Conservation (phyloP, 2,329 filamentous ascomycete genomes). For the Sporothrix schenckii region DNA sequence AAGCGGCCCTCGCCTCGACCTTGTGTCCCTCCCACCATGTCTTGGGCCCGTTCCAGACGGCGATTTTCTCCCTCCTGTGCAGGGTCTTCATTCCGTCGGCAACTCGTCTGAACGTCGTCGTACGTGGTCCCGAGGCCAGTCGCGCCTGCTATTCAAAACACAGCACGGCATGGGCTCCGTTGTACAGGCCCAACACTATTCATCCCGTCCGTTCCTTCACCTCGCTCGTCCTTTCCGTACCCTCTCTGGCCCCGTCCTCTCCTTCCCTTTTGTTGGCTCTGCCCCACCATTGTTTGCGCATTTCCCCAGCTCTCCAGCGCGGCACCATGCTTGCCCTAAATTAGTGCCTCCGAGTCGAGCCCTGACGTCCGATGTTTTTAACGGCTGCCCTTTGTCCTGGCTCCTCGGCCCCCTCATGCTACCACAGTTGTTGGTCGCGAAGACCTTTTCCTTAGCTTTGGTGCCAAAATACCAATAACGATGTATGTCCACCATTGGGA, state of each 20-base stretch:
- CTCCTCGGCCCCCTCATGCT: not conserved
- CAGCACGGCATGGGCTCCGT: no score
- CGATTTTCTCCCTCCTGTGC: conserved; percentile 12
- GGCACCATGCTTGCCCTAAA: conserved; percentile 3
- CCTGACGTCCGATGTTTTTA: not conserved
- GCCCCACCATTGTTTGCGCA: conserved; percentile 10
- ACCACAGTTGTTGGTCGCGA: conserved; percentile 6
- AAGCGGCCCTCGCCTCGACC: not conserved
- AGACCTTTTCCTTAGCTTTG: conserved; percentile 17
- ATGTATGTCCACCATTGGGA: not conserved
- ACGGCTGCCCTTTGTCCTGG: conserved; percentile 8
- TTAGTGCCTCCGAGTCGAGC: not conserved
- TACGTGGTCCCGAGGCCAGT: not conserved
- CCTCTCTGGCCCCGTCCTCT: not conserved
- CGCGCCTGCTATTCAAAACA: not conserved
- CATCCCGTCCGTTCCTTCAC: not conserved
- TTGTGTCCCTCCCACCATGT: not conserved
- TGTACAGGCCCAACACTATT: not conserved
- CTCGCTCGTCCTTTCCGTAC: conserved; percentile 8
- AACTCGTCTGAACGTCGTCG: not conserved
- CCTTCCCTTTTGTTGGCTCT: not conserved
- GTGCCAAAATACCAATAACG: not conserved
- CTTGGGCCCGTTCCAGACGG: not conserved
- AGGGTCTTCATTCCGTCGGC: not conserved
- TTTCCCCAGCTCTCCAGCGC: not conserved